Evolutionary conservation across 139 green algal species (phyloP), one percentile per base, ranked within the genome.

Genomic region (Chlorella sp.): DNA sequence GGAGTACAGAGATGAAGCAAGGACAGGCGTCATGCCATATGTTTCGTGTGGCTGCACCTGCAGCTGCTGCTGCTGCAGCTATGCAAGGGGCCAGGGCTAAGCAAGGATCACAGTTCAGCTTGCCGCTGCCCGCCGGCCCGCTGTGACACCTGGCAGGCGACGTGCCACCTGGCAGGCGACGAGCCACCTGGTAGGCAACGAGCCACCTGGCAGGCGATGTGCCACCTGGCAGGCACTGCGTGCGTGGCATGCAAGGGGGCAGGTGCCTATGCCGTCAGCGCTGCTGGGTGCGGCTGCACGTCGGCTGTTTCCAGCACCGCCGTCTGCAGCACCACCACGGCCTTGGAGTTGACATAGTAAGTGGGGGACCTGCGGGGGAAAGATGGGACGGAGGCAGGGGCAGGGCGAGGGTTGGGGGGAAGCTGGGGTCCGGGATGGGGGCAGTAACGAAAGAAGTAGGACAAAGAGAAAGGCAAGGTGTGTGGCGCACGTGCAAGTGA

Each of bases 281-380:
- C 9, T 21, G 15, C 24, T 0, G 21, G 37, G 61, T 53, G 16
- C 53, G 37, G 26, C 64, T 40, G 36, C 61, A 87, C 36, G 37
- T 30, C 36, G 14, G 64, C n/a, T 12, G 37, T 81, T 36, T 91
- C 87, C n/a, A 88, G 14, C 78, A 91, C 78, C 24, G 61, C 78
- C 3, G 90, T 81, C 24, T 83, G 48, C 77, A 92, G 69, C 34
- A 92, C 61, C n/a, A 92, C 2, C 15, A 83, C 90, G 39, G 90
- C 77, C 85, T 92, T 92, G 82, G 37, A 30, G 48, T 69, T n/a
- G 16, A 92, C 42, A 0, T 78, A 42, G 42, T 89, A 91, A 39
- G 26, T 81, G 64, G 15, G 16, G n/a, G 36, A 82, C 53, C 68
- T 86, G 57, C 77, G 34, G 30, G 83, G 53, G 28, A 39, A 1